Base-by-base conservation (phyloP, 2,329 filamentous ascomycete species). In the Tolypocladium sp. region DNA sequence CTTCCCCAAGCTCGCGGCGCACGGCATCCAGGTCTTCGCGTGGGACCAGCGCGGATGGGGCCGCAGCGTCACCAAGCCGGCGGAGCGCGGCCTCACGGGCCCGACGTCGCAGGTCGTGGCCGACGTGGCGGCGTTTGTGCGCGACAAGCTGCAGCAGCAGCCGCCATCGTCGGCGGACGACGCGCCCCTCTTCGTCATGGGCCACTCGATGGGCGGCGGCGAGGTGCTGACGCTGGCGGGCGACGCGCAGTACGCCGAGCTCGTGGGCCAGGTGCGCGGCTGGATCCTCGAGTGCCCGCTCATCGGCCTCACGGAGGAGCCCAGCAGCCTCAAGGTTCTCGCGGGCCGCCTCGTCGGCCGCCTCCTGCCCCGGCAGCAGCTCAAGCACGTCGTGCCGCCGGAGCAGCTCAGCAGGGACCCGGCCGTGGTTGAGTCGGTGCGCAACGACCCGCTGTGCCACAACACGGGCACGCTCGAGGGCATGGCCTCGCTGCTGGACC, bases 31-130 rank as follows among this genome's bases (percentile, higher is more conserved):
- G 67, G 82, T 91, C 55, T 84, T 88, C 68, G 81, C 84, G 62
- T 90, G 92, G 71, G 92, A 97, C 72, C 92, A 96, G 78, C 86
- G 85, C 71, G 92, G 92, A 71, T 97, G 92, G 92, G 92, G 92
- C 61, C 86, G 84, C 59, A 89, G 85, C 58, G 89, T 88, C 27
- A 78, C 74, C 42, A 79, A 77, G 57, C 76, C 82, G 27, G 73
- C 82, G 15, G 82, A 93, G 62, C 81, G 79, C 66, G 92, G 92
- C 56, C 78, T 85, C 58, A 90, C 89, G 2, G 92, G 92, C 8
- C 81, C 87, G 8, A 96, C 92, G 2, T 63, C 79, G 2, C 82
- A 79, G 58, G 90, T 96, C 59, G 77, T 96, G 52, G 79, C 82
- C 60, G 92, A 97, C 71, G 86, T 96, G 58, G 89, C 86, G 13